phyloP scores from a whole-genome alignment of 148 eudicot genomes.

The Camellia granthamiana region DNA sequence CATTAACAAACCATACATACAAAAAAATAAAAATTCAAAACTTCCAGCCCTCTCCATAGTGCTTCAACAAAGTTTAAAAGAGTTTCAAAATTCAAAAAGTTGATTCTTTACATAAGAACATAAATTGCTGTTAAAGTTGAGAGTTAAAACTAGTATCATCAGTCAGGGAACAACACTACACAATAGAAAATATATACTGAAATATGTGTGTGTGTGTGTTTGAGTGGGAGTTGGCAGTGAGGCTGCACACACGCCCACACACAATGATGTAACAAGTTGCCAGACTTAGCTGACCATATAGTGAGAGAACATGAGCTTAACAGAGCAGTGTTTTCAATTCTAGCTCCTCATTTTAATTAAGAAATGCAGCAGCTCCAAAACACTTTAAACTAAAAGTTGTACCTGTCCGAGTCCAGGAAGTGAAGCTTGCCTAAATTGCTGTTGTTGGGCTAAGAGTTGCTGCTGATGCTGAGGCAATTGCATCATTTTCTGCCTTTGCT shows the following conservation, averaged over 20 bases:
- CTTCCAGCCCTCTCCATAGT: neutral
- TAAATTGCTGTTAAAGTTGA: neutral
- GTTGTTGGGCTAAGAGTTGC: conserved; percentile 69
- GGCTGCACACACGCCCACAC: neutral
- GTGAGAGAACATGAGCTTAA: neutral
- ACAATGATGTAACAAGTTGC: neutral
- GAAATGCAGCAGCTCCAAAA: neutral
- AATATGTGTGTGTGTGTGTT: neutral
- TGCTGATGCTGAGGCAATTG: conserved; percentile 71
- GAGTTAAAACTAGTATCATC: neutral
- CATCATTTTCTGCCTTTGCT: conserved; percentile 80
- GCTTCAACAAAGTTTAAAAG: neutral
- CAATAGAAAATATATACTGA: neutral
- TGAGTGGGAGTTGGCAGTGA: neutral
- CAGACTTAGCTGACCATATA: neutral
- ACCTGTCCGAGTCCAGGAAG: conserved; percentile 81
- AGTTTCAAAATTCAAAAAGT: neutral
- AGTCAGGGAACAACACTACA: neutral
- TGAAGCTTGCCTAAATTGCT: conserved; percentile 67
- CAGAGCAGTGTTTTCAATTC: neutral
- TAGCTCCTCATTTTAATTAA: neutral
- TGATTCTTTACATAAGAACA: neutral
- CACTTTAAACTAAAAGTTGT: conserved; percentile 3
- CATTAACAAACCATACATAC: neutral
- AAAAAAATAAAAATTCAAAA: neutral